Base-by-base conservation (phyloP, 768 basidiomycete genomes). In the Mycena vulgaris region DNA sequence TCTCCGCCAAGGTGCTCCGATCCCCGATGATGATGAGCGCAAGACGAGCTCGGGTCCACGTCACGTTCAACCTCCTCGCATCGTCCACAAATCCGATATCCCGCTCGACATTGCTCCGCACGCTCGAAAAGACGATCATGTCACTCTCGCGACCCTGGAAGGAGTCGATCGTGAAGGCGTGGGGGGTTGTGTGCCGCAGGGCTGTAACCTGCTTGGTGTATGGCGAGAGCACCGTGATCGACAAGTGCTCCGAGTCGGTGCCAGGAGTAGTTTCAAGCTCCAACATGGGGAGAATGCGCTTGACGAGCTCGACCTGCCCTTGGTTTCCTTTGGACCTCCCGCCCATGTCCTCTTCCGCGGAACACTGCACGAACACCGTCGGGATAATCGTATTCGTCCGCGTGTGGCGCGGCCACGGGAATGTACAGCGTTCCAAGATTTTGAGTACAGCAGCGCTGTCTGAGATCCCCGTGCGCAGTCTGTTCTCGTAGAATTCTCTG, bases 91-190 rank as follows among this genome's bases (percentile, higher is more conserved):
- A 93, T 7, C 91, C 91, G 52, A 92, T 88, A 53, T 92, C 91
- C 0, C 83, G 82, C 45, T 86, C 82, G 21, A 74, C 82, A 71
- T 93, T 92, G 72, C 86, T 88, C 14, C 91, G 85, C 17, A 92
- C 91, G 5, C 89, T 87, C 0, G 89, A 88, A 75, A 91, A 90
- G 28, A 93, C 85, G 51, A 92, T 83, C 53, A 92, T 83, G 69
- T 93, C 91, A 68, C 87, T 88, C 75, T 92, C 91, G 37, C 91
- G 83, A 16, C 91, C 91, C 75, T 92, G 92, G 74, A 91, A 93
- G 0, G 89, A 87, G 73, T 91, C 89, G 42, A 91, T 83, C 0
- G 90, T 91, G 40, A 83, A 88, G 3, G 51, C 80, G 82, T 7
- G 80, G 74, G 28, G 83, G 75, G 21, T 81, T 76, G n/a, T 77